Evolutionary conservation across 73 alveolate genomes (phyloP).

Genomic region (Paramecium primaurelia): DNA sequence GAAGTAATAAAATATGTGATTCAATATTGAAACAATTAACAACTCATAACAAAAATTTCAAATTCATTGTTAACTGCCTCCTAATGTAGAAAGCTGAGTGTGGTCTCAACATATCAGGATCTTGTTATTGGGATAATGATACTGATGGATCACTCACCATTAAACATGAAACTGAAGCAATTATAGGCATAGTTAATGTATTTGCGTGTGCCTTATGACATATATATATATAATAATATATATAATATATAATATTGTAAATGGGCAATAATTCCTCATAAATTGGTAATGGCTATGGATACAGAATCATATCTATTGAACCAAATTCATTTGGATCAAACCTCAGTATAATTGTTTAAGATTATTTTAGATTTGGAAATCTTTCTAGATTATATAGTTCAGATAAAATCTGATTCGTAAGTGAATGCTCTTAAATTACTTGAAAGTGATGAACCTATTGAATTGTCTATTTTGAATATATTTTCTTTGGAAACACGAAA

Average conservation of each 20-base stretch:
- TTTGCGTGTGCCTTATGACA: conserved; percentile 40
- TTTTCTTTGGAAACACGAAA: background rate
- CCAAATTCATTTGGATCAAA: conserved; percentile 9
- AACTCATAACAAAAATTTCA: conserved; percentile 72
- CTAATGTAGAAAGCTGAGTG: conserved; percentile 83
- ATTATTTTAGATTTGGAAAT: background rate
- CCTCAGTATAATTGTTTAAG: background rate
- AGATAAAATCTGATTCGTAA: background rate
- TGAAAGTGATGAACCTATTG: conserved; percentile 39
- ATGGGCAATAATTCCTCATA: background rate
- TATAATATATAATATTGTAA: background rate
- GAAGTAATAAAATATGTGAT: conserved; percentile 76
- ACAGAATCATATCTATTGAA: background rate
- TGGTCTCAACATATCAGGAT: conserved; percentile 73
- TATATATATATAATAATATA: background rate
- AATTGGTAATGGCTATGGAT: background rate
- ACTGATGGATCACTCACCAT: conserved; percentile 83
- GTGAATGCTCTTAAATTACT: background rate
- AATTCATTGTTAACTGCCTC: conserved; percentile 71
- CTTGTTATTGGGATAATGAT: conserved; percentile 87
- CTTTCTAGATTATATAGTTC: conserved; percentile 12
- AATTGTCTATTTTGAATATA: background rate
- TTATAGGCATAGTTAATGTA: conserved; percentile 45
- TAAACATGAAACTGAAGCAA: conserved; percentile 58
- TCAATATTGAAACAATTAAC: conserved; percentile 40